Percentiles rank a stretch among this genome's conserved stretches.
Conservation (phyloP, 2,329 filamentous ascomycete species). For the Pestalotiopsis sp. region DNA sequence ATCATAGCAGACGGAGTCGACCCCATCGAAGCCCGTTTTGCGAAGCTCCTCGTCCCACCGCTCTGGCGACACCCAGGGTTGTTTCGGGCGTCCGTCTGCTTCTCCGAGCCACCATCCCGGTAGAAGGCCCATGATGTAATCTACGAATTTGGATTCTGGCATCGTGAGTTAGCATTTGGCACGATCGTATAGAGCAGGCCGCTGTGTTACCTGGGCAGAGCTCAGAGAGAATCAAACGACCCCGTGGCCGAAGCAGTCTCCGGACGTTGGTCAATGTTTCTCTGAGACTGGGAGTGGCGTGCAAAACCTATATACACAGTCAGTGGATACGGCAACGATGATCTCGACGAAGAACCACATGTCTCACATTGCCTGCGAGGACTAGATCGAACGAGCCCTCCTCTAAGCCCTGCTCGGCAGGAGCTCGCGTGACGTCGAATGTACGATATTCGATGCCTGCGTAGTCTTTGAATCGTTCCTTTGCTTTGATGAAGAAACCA, state of each 20-base stretch:
- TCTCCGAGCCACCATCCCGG: conserved; percentile 14
- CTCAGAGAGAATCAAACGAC: conserved; percentile 16
- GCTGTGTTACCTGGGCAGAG: not conserved
- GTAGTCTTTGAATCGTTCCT: conserved; percentile 17
- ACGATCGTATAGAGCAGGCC: not conserved
- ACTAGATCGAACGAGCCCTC: conserved; percentile 5
- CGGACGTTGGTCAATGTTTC: conserved; percentile 16
- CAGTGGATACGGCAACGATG: not conserved
- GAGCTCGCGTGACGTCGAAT: conserved; percentile 1
- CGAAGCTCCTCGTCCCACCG: conserved; percentile 10
- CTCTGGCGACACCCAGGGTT: conserved; percentile 5
- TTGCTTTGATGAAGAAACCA: conserved; percentile 19
- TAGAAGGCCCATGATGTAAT: conserved; percentile 3
- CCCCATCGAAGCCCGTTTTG: conserved; percentile 7
- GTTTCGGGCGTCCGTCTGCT: not conserved
- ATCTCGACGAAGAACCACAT: not conserved
- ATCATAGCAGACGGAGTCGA: conserved; percentile 1
- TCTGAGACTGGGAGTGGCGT: conserved; percentile 19
- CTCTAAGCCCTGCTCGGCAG: conserved; percentile 11
- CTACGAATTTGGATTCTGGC: not conserved
- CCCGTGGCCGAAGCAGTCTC: conserved; percentile 18
- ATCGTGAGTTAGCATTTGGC: not conserved
- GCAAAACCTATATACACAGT: conserved; percentile 15
- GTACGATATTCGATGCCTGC: conserved; percentile 9
- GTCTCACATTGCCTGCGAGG: conserved; percentile 1